These are phyloP conservation scores for Penicillium paxilli DNA, from an alignment of 495 filamentous ascomycete genomes.

Conservation along the genomic window DNA sequence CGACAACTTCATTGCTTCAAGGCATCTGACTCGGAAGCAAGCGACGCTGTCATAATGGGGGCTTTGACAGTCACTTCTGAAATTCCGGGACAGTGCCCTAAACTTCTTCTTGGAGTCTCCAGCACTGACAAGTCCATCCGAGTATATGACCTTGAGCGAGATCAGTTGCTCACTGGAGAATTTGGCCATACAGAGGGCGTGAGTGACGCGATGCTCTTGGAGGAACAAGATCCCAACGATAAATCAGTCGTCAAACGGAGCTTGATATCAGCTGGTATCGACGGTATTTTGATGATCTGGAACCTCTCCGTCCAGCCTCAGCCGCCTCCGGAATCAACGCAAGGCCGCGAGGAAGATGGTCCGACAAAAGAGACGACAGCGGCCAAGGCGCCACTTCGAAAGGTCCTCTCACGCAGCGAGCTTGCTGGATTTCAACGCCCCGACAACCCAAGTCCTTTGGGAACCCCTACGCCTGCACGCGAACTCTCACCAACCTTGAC, in stretches of 20 bases:
- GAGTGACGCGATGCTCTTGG: conserved; percentile 75
- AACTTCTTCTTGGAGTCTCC: conserved; percentile 77
- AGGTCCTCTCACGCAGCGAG: conserved; percentile 74
- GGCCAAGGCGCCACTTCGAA: conserved; percentile 64
- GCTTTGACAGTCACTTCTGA: conserved; percentile 60
- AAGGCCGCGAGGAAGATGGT: conserved; percentile 36
- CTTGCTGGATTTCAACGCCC: conserved; percentile 71
- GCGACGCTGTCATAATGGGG: conserved; percentile 80
- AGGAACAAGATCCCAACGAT: conserved; percentile 45
- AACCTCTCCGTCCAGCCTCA: conserved; percentile 51
- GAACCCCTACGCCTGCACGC: conserved; percentile 55
- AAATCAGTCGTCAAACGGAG: conserved; percentile 39
- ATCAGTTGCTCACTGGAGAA: conserved; percentile 77
- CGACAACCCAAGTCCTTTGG: conserved; percentile 33
- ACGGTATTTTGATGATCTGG: conserved; percentile 89
- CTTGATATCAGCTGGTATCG: conserved; percentile 74
- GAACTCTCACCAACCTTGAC: conserved; percentile 65
- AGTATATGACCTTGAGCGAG: conserved; percentile 77
- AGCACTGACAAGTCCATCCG: conserved; percentile 93
- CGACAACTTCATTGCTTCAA: conserved; percentile 73
- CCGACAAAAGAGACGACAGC: conserved; percentile 57
- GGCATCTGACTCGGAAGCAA: conserved; percentile 71
- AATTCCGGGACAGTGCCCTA: conserved; percentile 37
- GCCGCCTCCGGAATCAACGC: conserved; percentile 31
- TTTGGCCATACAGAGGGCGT: conserved; percentile 94